Base-by-base conservation (phyloP, 2,329 filamentous ascomycete species). In the Hysterium pulicare region DNA sequence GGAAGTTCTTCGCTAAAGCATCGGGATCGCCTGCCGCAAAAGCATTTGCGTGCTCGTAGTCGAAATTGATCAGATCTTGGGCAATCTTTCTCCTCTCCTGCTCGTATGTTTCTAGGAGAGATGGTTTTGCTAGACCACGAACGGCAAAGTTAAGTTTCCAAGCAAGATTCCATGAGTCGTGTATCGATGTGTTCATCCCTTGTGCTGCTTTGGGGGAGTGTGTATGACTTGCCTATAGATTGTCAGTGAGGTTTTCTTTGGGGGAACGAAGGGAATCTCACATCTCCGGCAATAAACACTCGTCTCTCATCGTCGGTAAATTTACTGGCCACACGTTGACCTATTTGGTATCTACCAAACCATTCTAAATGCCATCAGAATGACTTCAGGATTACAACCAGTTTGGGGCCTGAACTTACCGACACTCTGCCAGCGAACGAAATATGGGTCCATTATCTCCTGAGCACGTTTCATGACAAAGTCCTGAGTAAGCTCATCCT, bases 401-500 rank as follows among this genome's bases (percentile, higher is more conserved):
- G 7, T 32, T 22, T 15, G 17, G n/a, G 20, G 22, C 4, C 15
- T 16, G 28, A 33, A 51, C 57, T 47, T 48, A 64, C 62, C 64
- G 23, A 73, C 63, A 10, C 47, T 66, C 40, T 58, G 70, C 71
- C 72, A 76, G 24, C 68, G 59, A 2, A 77, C 49, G 7, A 52
- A 54, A 44, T 71, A 76, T 0, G 73, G 74, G 7, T 61, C 50
- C 57, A 76, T 64, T 15, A 73, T 74, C 21, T 69, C 59, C 39
- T 62, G 65, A 5, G 82, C 83, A 35, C 81, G 77, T 51, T 78
- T 73, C 76, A 87, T 87, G 38, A 90, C 83, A 52, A 86, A 86
- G 23, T 84, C 78, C 49, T 85, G 77, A 4, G 79, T 76, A 7
- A 61, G 60, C 22, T 59, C 54, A 32, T 67, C 63, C 32, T 57